Evolutionary conservation across 1,284 basidiomycete species (phyloP), one percentile per base, ranked within the genome.

Genomic region (Porogramme epimiltina): DNA sequence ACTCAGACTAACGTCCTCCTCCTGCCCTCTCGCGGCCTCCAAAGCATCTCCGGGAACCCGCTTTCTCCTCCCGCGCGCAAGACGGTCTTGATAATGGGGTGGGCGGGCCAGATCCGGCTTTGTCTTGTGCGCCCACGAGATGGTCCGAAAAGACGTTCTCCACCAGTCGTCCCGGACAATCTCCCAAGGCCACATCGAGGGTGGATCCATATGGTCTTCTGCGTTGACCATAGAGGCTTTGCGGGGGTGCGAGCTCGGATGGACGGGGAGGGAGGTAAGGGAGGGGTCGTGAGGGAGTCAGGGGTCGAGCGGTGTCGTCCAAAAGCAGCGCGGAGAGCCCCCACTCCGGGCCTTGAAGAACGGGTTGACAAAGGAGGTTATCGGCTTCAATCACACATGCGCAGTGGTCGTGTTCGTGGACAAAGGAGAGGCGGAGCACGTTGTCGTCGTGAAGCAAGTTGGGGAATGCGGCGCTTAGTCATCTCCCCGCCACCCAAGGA

Each of bases 71-170:
- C 57, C 54, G 39, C 62, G 58, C 4, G 51, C 59, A 6, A 63
- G 51, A 19, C 53, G 56, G 42, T 65, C 60, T 42, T 63, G 63
- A 50, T 66, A 67, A 36, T 62, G 60, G 19, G 63, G 63, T 19
- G 66, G 66, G n/a, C 61, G 53, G 11, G 67, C 58, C 42, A 63
- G 56, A 25, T 37, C 45, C 26, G 55, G 55, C 54, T 55, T 56
- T 45, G 57, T 49, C 41, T 56, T 59, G 50, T 63, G 66, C 1
- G 63, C 49, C 67, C 67, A 67, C 9, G 62, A 59, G 42, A 65
- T 59, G 25, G 59, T 52, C 23, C 51, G 52, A 34, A 61, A 64
- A 37, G 62, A 62, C 37, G 56, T 55, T 55, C 54, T 60, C 64
- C 62, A 65, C 64, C 58, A 64, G 38, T 64, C 62, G 22, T 44